Evolutionary conservation across 1,284 basidiomycete species (phyloP), one percentile per base, ranked within the genome.

Genomic region (Leccinum olivaceoglutinosum): DNA sequence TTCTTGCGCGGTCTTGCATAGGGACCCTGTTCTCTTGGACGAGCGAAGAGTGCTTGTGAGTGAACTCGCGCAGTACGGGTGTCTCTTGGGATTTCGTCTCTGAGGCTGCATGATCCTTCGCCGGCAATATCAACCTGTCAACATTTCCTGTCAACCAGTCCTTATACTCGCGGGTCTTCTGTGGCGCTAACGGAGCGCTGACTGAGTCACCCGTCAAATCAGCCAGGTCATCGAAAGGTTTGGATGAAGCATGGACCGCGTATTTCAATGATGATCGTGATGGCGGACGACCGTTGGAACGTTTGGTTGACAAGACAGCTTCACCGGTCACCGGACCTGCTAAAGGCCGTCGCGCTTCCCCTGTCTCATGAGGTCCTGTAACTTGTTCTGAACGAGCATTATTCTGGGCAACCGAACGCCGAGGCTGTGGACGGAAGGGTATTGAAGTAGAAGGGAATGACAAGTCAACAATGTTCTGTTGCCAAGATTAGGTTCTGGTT

Each of bases 141-240:
- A 85, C 82, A 56, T 81, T 80, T 4, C 90, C 90, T 16, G 90
- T 90, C 18, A 92, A 75, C 89, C 89, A 90, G 70, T 92, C 90
- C 66, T 77, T 81, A 10, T 77, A 76, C 58, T 72, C 71, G 46
- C 67, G 72, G 59, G 60, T 61, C 56, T 62, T 69, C 36, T 68
- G 74, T 21, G 61, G 59, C 51, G 58, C 51, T 41, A 61, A 57
- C 36, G 65, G 58, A 60, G 54, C 44, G 63, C 41, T 38, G 34
- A 59, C 38, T 25, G 65, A 58, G 39, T 65, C 46, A 58, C 63
- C 63, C 34, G 62, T 65, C 51, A 74, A 53, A 60, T 71, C 64
- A 51, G 74, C 49, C 59, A 72, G 65, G 36, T 74, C 65, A 8
- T 57, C 70, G 60, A 53, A 55, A 49, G 61, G 39, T 58, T 68